Evolutionary conservation across 805 yeast genomes (phyloP), one percentile per base, ranked within the genome.

Genomic region (Barnettozyma botsteinii): DNA sequence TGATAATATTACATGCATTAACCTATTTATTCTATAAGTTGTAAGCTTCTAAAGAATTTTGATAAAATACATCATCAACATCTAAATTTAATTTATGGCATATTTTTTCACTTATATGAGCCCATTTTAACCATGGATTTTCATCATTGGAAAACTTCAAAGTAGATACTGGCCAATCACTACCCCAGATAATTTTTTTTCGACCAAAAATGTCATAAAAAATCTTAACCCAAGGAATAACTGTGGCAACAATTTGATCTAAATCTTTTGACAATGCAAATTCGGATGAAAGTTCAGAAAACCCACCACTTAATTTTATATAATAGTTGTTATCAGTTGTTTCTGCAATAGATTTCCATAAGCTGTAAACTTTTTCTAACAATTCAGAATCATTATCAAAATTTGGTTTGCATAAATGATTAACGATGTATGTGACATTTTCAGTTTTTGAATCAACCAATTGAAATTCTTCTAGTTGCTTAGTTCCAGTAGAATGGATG

Each of bases 131-230:
- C 38, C 51, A 52, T 2, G 55, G 41, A 12, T 33, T 35, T 1
- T 35, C 36, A 4, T 23, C 33, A 12, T 51, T 49, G 4, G 41
- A 36, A 33, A 59, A 20, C 38, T 58, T 57, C 35, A 49, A 13
- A 1, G 45, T 46, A 5, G 67, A 62, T 6, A 69, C 69, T 3
- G 74, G 74, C 72, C 72, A 69, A 45, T 69, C 70, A 43, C 70
- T 65, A 4, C 70, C 73, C 64, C 65, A 69, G 11, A 69, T 55
- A 10, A 65, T 47, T 9, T 55, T 46, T 4, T 57, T 52, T 5
- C 43, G 45, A 28, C 68, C 70, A 56, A 56, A 64, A n/a, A 28
- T 13, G 1, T 57, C 57, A 18, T 52, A 45, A 30, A 59, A 53
- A 4, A 55, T 52, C 25, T 56, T 35, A 22, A 64, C 47, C 64